Conservation (phyloP, 148 eudicot species). For the Cornus suecica region DNA sequence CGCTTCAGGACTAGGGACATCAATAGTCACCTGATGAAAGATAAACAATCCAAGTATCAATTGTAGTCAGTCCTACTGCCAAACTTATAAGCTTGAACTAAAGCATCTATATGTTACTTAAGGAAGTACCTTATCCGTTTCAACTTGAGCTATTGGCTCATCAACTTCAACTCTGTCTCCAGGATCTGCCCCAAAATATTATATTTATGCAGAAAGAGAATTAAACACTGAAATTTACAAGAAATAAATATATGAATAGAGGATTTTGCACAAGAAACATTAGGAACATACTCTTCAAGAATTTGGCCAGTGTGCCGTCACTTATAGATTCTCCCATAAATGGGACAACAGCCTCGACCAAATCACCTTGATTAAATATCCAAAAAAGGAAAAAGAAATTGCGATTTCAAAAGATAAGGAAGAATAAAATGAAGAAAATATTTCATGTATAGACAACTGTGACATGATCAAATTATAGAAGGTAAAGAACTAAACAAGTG, state of each 20-base stretch:
- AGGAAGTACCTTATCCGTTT: constrained; percentile 81
- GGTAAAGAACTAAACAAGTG: not conserved
- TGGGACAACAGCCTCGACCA: constrained; percentile 90
- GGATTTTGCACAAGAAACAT: not conserved
- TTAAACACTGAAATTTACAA: constrained; percentile 6
- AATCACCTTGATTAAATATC: constrained; percentile 49
- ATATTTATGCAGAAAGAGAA: constrained; percentile 12
- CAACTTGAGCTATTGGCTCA: constrained; percentile 92
- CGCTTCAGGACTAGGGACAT: constrained; percentile 92
- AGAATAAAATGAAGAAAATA: not conserved
- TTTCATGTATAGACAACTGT: not conserved
- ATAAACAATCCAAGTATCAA: constrained; percentile 13
- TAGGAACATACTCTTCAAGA: constrained; percentile 68
- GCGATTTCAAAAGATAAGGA: not conserved
- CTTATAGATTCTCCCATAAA: constrained; percentile 93
- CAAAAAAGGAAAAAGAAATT: not conserved
- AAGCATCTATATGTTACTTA: not conserved
- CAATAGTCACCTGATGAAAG: constrained; percentile 72
- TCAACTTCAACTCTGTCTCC: constrained; percentile 86
- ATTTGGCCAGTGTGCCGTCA: constrained; percentile 88
- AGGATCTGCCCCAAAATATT: constrained; percentile 48
- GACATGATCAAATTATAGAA: not conserved
- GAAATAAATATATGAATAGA: not conserved
- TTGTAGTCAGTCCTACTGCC: not conserved
- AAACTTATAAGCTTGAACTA: constrained; percentile 1